phyloP scores from a whole-genome alignment of 345 rosid species.

The Hibiscus tridactylites region DNA sequence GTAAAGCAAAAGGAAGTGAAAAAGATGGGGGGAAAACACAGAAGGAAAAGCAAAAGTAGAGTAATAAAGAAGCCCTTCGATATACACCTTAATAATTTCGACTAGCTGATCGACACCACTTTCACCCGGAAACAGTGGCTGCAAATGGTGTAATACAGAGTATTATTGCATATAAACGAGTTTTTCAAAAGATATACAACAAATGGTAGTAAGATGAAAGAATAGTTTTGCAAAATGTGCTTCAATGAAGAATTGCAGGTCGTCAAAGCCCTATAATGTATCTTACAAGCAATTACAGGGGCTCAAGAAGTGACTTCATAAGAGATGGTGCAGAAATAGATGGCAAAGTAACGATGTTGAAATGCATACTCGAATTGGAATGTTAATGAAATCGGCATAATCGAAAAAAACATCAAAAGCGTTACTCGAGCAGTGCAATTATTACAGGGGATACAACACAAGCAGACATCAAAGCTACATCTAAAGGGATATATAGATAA shows the following conservation, averaged over 20 bases:
- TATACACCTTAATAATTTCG: conserved; percentile 84
- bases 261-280: not conserved
- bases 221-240: not conserved
- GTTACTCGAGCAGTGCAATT: not conserved
- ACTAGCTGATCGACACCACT: conserved; percentile 95
- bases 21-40: not conserved
- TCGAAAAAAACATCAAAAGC: not conserved
- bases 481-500: not conserved
- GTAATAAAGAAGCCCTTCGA: not conserved
- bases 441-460: not conserved
- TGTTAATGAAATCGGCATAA: not conserved
- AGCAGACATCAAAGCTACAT: not conserved
- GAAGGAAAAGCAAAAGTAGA: not conserved
- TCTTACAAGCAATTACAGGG: not conserved
- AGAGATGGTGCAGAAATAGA: not conserved
- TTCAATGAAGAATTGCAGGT: not conserved
- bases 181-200: not conserved
- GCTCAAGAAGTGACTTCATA: not conserved
- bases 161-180: not conserved
- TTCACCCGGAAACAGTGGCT: conserved; percentile 98
- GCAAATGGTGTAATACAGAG: conserved; percentile 21
- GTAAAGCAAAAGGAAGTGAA: conserved; percentile 5
- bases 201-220: not conserved
- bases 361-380: not conserved
- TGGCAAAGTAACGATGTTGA: not conserved